Base-by-base conservation (phyloP, 1,284 basidiomycete genomes). In the Pterula multifida region DNA sequence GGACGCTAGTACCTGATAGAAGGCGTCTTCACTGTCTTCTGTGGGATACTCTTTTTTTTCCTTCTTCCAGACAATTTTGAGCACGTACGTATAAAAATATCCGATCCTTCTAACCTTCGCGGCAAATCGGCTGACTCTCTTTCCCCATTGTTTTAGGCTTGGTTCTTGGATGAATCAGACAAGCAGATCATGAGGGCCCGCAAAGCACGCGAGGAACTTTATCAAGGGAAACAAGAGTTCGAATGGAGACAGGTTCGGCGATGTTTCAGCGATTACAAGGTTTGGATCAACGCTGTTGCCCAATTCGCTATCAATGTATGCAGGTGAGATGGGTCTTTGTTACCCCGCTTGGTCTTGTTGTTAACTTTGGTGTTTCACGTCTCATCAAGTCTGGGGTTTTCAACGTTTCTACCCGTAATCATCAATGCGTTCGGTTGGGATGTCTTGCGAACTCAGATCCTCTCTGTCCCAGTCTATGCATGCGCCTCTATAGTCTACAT, bases 171-270 rank as follows among this genome's bases (percentile, higher is more conserved):
- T 19, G n/a, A 22, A n/a, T n/a, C 39, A 6, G 39, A 42, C 39
- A 42, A 42, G 19, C 9, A 42, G n/a, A n/a, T 42, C 39, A 42
- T 42, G 39, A 42, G 21, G 39, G 39, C 39, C 39, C 6, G 39
- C 9, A 42, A 42, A 22, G 6, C 39, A 11, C 39, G 21, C 39
- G 39, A 42, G 21, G 21, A n/a, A 9, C 39, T 42, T 17, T 42
- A 42, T 17, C 39, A 42, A 42, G 72, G 72, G 68, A 72, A 60
- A 58, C 52, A 48, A 22, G 39, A 42, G 21, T 42, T 42, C 21
- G 39, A 42, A 42, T 42, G 39, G 39, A 17, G n/a, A 9, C 39
- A 42, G 21, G 39, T 42, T 19, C 39, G 19, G n/a, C 39, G 39
- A 6, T 42, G 39, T 22, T 42, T 42, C 39, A 9, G 9, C 17